These are phyloP conservation scores for Kwoniella bestiolae DNA, from an alignment of 768 basidiomycete species.

Conservation along the genomic window DNA sequence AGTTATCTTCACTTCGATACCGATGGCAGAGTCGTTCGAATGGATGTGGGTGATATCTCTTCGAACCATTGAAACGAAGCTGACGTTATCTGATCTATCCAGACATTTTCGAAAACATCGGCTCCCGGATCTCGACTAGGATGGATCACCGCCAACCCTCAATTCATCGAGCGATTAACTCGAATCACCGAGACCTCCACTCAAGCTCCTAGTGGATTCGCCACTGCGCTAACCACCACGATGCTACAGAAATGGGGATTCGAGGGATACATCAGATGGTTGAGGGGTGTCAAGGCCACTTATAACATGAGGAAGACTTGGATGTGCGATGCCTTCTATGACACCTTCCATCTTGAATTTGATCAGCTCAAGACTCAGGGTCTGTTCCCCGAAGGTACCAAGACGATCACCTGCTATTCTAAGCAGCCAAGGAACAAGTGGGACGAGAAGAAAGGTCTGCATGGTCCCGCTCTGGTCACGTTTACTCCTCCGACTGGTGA, in stretches of 20 bases:
- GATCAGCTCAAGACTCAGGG: slow-evolving; percentile 41
- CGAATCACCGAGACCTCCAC: slow-evolving; percentile 71
- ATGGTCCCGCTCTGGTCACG: slow-evolving; percentile 62
- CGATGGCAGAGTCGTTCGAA: slow-evolving; percentile 79
- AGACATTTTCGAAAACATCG: slow-evolving; percentile 64
- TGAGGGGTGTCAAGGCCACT: slow-evolving; percentile 64
- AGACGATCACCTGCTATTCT: slow-evolving; percentile 62
- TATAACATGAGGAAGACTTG: slow-evolving; percentile 56
- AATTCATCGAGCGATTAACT: slow-evolving; percentile 76
- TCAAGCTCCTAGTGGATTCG: slow-evolving; percentile 74
- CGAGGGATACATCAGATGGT: slow-evolving; percentile 76
- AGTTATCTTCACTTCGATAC: slow-evolving; percentile 67
- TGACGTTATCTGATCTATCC: not conserved
- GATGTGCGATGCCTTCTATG: slow-evolving; percentile 66
- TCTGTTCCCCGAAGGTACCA: slow-evolving; percentile 51
- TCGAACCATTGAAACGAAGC: not conserved
- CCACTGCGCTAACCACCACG: slow-evolving; percentile 64
- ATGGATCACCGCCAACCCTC: slow-evolving; percentile 76
- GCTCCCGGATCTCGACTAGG: slow-evolving; percentile 78
- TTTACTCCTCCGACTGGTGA: slow-evolving; percentile 70
- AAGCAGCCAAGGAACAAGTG: slow-evolving; percentile 50
- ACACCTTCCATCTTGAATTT: slow-evolving; percentile 67
- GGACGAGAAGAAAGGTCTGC: slow-evolving; percentile 60
- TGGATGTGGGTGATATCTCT: slow-evolving; percentile 62
- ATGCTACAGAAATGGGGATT: slow-evolving; percentile 70